Evolutionary conservation across 306 rosid species (phyloP), one percentile per base, ranked within the genome.

Genomic region (Cicer pinnatifidum): DNA sequence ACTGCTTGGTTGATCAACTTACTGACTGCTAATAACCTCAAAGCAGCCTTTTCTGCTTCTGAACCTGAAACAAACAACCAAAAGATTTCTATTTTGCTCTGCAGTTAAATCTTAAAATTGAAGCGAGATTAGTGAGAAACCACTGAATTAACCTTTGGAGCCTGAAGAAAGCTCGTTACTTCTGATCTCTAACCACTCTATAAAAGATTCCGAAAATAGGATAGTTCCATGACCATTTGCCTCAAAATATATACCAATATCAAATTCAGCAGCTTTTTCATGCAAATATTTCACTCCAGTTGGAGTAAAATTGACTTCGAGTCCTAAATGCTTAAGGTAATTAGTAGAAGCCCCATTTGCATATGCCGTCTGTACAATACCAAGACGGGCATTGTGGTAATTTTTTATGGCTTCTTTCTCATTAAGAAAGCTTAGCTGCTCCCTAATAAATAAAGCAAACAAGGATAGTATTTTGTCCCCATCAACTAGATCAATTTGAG

Each of bases 201-300:
- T 43, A 85, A 85, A 87, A 50, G 73, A 54, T 78, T 94, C 95
- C 3, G 99, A 94, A 83, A 91, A 94, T 79, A 94, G 73, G 75
- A 89, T 53, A 50, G 99, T 89, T 59, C 99, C 99, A 78, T 91
- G 99, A 74, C 99, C 99, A 85, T 94, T 94, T 84, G 99, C 97
- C 81, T 94, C 99, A 77, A 91, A 94, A 84, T 91, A 94, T 73
- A 94, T 91, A 67, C 99, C 97, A 35, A 94, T 84, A 82, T 89
- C 97, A 75, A 58, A 91, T 52, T 80, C 88, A 50, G 86, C 84
- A 61, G 97, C 98, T 86, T 94, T 89, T 81, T 88, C 95, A 40
- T 91, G 96, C 62, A 94, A 84, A 84, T 85, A 85, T 79, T 94
- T 94, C 57, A 91, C 99, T 82, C 97, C 96, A 6, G 99, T 94